Conservation (phyloP, 495 filamentous ascomycete species). For the Lichenothelia convexa region DNA sequence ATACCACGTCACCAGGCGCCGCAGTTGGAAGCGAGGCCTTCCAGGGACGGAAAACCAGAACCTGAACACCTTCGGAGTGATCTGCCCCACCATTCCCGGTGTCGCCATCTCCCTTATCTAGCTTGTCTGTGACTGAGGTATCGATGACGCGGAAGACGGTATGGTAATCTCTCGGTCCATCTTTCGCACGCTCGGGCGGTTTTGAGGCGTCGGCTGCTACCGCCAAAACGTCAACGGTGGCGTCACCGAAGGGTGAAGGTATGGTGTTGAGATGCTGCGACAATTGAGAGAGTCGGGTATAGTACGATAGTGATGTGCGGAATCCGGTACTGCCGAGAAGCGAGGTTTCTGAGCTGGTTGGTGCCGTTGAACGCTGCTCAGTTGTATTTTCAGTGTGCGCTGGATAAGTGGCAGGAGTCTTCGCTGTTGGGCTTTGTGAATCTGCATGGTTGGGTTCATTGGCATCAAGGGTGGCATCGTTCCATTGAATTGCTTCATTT, state of each 20-base stretch:
- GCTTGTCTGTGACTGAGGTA: slow-evolving; percentile 22
- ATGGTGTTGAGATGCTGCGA: slow-evolving; percentile 15
- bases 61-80: slow-evolving; percentile 15
- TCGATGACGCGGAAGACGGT: slow-evolving; percentile 55
- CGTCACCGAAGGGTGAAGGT: slow-evolving; percentile 3
- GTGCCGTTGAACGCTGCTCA: too few species aligned
- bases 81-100: neutral
- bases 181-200: slow-evolving; percentile 38
- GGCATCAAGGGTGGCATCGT: too few species aligned
- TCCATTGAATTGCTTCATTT: too few species aligned
- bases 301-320: slow-evolving; percentile 46
- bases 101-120: neutral
- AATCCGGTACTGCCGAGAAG: slow-evolving; percentile 27
- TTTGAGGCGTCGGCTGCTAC: slow-evolving; percentile 39
- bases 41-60: slow-evolving; percentile 58
- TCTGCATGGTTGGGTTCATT: too few species aligned
- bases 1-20: slow-evolving; percentile 50
- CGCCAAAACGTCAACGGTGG: slow-evolving; percentile 42
- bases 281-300: slow-evolving; percentile 46
- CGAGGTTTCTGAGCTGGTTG: neutral
- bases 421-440: too few species aligned
- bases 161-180: slow-evolving; percentile 50
- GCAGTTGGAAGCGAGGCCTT: slow-evolving; percentile 51
- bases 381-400: too few species aligned
- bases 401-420: neutral